Evolutionary conservation across 768 basidiomycete genomes (phyloP).

Genomic region (Lepiota venenata): DNA sequence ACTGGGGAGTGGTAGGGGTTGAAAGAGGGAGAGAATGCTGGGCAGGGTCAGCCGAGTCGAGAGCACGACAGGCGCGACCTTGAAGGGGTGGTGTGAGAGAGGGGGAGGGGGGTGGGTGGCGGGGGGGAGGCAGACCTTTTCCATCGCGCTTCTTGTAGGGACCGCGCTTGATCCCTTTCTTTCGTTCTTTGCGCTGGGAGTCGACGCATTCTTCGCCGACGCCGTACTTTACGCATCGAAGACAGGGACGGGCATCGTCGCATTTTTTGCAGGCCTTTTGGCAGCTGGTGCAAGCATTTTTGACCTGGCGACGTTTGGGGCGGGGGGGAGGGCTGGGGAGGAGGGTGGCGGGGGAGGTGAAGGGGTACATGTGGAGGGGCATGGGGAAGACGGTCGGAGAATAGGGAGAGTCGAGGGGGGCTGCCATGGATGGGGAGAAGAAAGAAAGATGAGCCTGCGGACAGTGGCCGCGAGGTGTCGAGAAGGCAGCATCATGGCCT

Average conservation of each 20-base stretch:
- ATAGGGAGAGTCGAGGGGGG: slow-evolving; percentile 14
- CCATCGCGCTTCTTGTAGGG: slow-evolving; percentile 96
- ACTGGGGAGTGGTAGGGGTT: slow-evolving; percentile 29
- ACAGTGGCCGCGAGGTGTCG: slow-evolving; percentile 6
- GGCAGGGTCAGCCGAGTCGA: slow-evolving; percentile 38
- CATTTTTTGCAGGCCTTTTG: slow-evolving; percentile 93
- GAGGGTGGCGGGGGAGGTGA: slow-evolving; percentile 39
- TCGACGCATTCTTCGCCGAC: slow-evolving; percentile 84
- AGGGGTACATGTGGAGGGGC: slow-evolving; percentile 71
- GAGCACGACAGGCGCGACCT: slow-evolving; percentile 58
- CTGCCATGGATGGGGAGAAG: slow-evolving; percentile 13
- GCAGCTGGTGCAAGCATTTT: slow-evolving; percentile 89
- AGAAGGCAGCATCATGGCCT: slow-evolving; percentile 8
- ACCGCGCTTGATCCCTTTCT: slow-evolving; percentile 82
- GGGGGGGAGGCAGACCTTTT: slow-evolving; percentile 58
- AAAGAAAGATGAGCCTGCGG: slow-evolving; percentile 10
- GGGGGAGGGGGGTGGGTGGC: slow-evolving; percentile 1
- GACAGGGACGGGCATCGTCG: slow-evolving; percentile 89
- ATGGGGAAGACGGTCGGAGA: slow-evolving; percentile 48
- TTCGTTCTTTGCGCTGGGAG: slow-evolving; percentile 90
- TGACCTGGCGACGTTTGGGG: slow-evolving; percentile 83
- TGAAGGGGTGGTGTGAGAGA: slow-evolving; percentile 14
- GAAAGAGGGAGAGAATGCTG: slow-evolving; percentile 40
- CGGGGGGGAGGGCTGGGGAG: slow-evolving; percentile 48
- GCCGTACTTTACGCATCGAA: slow-evolving; percentile 90